Conservation (phyloP, 768 basidiomycete genomes). For the Kwoniella heveanensis region DNA sequence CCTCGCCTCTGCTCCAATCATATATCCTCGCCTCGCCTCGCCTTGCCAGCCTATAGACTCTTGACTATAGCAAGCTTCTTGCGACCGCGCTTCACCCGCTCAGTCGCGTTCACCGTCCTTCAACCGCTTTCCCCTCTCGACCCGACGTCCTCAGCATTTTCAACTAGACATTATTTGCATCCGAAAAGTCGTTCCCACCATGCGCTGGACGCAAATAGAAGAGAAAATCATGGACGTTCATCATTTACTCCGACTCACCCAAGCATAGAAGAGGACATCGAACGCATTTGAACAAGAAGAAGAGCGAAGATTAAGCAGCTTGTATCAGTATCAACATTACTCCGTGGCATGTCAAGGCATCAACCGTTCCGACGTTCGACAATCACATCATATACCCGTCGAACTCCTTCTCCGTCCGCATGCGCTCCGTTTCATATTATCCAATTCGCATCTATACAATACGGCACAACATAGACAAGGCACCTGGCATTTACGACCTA, state of each 20-base stretch:
- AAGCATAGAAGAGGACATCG: constrained; percentile 5
- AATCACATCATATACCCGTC: constrained; percentile 9
- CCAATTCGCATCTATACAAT: neutral
- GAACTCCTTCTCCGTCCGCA: neutral
- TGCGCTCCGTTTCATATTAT: neutral
- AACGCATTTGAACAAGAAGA: neutral
- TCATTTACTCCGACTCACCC: neutral
- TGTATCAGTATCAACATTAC: constrained; percentile 24
- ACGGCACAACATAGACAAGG: constrained; percentile 1
- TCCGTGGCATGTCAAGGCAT: constrained; percentile 9
- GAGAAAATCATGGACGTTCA: constrained; percentile 23
- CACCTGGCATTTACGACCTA: constrained; percentile 7
- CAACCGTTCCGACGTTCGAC: neutral
- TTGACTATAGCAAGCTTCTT: constrained; percentile 6
- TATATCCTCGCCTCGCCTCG: neutral
- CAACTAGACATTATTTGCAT: neutral
- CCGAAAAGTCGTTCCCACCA: neutral
- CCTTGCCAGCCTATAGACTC: neutral
- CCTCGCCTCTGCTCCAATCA: neutral
- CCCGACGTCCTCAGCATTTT: constrained; percentile 5
- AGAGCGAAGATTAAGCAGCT: constrained; percentile 12
- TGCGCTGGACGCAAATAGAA: constrained; percentile 14
- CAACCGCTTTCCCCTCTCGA: constrained; percentile 8
- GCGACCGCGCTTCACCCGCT: neutral
- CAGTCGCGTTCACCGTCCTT: constrained; percentile 6